Evolutionary conservation across 2,329 filamentous ascomycete genomes (phyloP), one percentile per base, ranked within the genome.

Genomic region (Pseudogymnoascus sp.): DNA sequence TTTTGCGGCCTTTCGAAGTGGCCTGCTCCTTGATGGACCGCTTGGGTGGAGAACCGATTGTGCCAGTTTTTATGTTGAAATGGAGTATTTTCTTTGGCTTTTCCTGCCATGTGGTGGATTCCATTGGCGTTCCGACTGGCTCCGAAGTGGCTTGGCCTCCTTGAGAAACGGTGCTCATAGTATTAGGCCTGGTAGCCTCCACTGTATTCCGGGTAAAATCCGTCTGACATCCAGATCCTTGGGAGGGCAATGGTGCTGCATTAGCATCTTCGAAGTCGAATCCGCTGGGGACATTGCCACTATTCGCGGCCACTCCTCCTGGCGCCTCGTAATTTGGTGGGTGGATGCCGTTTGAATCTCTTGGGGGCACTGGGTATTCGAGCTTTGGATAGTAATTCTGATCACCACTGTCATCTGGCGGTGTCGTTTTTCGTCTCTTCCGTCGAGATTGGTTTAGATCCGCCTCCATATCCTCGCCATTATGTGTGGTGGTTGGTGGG

Each of bases 41-140:
- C 55, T 41, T 82, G 0, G 84, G 84, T 0, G 85, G 83, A 4
- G 84, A 83, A 3, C 84, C 83, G 59, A 87, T 80, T 1, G 84
- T 87, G 4, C 84, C 84, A 1, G 84, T 87, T 64, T 79, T 82
- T 1, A 78, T 77, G 65, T 87, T 86, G 67, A 86, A 78, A 64
- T 76, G 80, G 19, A 87, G 71, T 0, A 87, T 66, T 65, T 81
- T 85, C 45, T 75, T 78, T 0, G 78, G 74, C 60, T 76, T 78
- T 19, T 68, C 63, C 14, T 63, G 33, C 33, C 66, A 49, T 29
- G 62, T 63, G 33, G 66, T 52, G 49, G 7, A 19, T 33, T 55
- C 26, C n/a, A 31, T 19, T 55, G 26, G 45, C 26, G 12, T 31
- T 31, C 5, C 26, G 29, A 33, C n/a, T 6, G 6, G 19, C 6